phyloP scores from a whole-genome alignment of 2,329 filamentous ascomycete species.

The Amesomyces nigricolor region DNA sequence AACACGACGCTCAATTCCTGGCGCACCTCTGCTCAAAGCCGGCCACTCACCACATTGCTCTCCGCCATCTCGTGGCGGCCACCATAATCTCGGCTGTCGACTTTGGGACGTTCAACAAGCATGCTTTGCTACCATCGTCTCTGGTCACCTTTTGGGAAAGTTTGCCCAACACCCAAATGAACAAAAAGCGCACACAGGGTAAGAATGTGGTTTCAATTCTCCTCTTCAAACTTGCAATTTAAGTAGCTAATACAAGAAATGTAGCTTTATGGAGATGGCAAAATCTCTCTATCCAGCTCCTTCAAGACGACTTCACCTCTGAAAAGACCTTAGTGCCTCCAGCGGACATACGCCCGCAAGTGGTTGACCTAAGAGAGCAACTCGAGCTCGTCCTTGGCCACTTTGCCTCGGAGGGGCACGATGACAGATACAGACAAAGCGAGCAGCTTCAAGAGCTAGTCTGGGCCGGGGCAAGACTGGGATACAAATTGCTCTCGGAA shows the following conservation, averaged over 20 bases:
- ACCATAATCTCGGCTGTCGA: constrained; percentile 1
- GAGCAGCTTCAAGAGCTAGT: neutral
- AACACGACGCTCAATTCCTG: constrained; percentile 2
- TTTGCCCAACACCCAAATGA: neutral
- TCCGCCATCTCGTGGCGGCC: neutral
- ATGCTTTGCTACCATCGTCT: neutral
- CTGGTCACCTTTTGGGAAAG: neutral
- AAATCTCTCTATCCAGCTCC: neutral
- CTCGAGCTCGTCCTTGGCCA: neutral
- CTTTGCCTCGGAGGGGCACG: neutral
- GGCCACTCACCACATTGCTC: neutral
- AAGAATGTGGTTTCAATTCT: neutral
- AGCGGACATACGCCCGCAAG: neutral
- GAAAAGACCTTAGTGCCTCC: neutral
- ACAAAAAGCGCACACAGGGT: neutral
- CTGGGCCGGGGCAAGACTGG: neutral
- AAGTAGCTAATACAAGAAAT: neutral
- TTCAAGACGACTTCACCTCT: neutral
- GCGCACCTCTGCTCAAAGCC: neutral
- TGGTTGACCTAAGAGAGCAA: neutral
- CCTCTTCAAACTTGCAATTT: neutral
- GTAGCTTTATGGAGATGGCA: constrained; percentile 3
- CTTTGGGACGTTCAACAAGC: neutral
- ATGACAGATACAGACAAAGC: neutral
- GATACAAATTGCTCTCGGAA: neutral